These are phyloP conservation scores for Sporothrix brasiliensis DNA, from an alignment of 2,329 filamentous ascomycete species.

Conservation along the genomic window DNA sequence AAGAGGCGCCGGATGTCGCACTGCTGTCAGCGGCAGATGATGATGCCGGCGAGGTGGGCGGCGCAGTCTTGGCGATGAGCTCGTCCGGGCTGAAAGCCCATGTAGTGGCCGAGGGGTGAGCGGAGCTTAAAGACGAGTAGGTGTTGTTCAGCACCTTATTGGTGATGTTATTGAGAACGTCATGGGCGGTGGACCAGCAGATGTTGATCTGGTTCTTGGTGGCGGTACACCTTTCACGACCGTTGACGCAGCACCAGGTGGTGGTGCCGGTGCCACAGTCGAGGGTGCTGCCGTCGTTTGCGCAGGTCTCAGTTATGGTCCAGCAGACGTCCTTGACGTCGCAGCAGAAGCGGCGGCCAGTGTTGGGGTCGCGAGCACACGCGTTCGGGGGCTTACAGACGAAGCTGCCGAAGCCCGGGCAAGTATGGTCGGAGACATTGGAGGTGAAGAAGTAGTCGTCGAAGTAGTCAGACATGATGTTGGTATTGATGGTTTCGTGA, in stretches of 20 bases:
- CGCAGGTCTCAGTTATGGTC: conserved; percentile 30
- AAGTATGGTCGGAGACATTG: conserved; percentile 31
- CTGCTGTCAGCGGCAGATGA: neutral
- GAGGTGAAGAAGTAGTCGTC: conserved; percentile 36
- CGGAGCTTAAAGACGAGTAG: conserved; percentile 34
- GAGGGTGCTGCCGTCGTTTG: conserved; percentile 34
- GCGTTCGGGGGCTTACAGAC: conserved; percentile 34
- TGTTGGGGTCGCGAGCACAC: conserved; percentile 36
- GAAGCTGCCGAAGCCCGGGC: conserved; percentile 31
- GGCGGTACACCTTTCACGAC: conserved; percentile 33
- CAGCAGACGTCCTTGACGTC: conserved; percentile 34
- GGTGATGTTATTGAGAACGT: conserved; percentile 35
- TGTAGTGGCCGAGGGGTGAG: conserved; percentile 32
- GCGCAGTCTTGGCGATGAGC: conserved; percentile 31
- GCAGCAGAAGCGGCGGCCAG: conserved; percentile 35
- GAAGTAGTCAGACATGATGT: conserved; percentile 32
- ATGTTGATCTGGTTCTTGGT: conserved; percentile 34
- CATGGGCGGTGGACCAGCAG: conserved; percentile 35
- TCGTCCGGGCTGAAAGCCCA: conserved; percentile 32
- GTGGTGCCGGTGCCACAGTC: conserved; percentile 33
- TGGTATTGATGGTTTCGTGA: neutral
- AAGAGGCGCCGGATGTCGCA: neutral
- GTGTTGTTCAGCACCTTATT: conserved; percentile 30
- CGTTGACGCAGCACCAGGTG: conserved; percentile 35
- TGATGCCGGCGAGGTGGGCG: conserved; percentile 16